Conservation (phyloP, 345 rosid genomes). For the Noccaea caerulescens region DNA sequence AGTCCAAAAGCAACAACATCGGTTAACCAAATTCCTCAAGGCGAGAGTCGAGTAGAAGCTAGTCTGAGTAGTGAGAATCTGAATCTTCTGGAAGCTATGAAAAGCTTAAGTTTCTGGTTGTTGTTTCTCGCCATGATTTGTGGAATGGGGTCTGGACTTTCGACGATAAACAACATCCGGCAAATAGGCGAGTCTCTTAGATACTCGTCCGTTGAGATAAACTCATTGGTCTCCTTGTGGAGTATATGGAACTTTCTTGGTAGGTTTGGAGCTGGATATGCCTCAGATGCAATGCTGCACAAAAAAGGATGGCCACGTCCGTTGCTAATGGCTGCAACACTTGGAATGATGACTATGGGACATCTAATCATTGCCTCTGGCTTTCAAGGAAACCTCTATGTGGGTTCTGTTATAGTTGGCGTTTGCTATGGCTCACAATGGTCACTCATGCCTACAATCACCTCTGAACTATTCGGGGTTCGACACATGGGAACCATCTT, state of each 20-base stretch:
- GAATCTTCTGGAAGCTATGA: constrained; percentile 62
- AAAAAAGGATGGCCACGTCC: constrained; percentile 78
- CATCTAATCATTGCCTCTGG: constrained; percentile 77
- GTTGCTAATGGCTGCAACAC: constrained; percentile 66
- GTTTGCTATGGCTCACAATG: constrained; percentile 84
- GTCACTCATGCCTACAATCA: constrained; percentile 85
- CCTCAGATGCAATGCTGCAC: constrained; percentile 72
- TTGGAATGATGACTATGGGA: constrained; percentile 62
- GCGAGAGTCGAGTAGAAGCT: constrained; percentile 20
- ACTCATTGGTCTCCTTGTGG: constrained; percentile 71
- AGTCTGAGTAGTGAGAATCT: constrained; percentile 24
- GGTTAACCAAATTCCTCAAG: constrained; percentile 30
- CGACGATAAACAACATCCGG: constrained; percentile 78
- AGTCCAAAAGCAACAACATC: constrained; percentile 44
- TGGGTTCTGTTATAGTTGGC: constrained; percentile 75
- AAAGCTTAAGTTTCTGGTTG: constrained; percentile 68
- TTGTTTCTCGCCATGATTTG: constrained; percentile 75
- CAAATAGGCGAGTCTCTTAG: constrained; percentile 89
- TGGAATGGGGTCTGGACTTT: constrained; percentile 86
- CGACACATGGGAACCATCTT: constrained; percentile 85
- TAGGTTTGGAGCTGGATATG: constrained; percentile 80
- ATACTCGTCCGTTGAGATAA: constrained; percentile 61
- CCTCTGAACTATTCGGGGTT: constrained; percentile 75
- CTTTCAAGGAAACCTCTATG: constrained; percentile 59
- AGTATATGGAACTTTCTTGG: constrained; percentile 96